Evolutionary conservation across 768 basidiomycete genomes (phyloP).

Genomic region (Cubamyces sp.): DNA sequence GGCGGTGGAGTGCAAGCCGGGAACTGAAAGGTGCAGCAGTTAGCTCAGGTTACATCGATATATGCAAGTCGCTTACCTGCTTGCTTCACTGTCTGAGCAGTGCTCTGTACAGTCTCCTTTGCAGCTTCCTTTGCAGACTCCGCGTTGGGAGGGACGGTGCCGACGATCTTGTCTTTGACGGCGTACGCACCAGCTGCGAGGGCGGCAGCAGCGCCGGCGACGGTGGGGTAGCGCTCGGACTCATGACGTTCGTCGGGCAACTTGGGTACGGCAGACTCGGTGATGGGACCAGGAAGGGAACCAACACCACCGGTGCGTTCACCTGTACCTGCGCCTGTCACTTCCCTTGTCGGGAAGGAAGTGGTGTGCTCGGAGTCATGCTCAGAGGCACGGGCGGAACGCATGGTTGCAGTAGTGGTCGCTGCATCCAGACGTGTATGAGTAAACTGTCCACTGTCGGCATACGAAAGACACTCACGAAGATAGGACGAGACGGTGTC

Average conservation of each 20-base stretch:
- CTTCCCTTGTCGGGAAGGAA: slow-evolving; percentile 20
- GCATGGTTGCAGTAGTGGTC: slow-evolving; percentile 14
- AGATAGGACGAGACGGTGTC: slow-evolving; percentile 31
- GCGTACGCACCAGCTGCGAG: slow-evolving; percentile 15
- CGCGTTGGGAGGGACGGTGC: slow-evolving; percentile 1
- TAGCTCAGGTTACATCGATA: too few relatives aligned
- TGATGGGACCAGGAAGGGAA: slow-evolving; percentile 49
- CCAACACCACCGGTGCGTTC: slow-evolving; percentile 47
- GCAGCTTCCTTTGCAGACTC: slow-evolving; percentile 2
- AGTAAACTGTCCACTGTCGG: background rate
- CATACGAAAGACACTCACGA: slow-evolving; percentile 20
- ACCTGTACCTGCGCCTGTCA: slow-evolving; percentile 20
- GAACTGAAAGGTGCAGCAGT: too few relatives aligned
- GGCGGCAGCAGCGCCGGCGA: slow-evolving; percentile 12
- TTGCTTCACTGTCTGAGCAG: slow-evolving; percentile 6
- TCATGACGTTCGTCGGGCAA: slow-evolving; percentile 50
- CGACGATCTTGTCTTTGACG: slow-evolving; percentile 15
- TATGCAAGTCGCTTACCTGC: too few relatives aligned
- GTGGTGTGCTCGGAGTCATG: slow-evolving; percentile 26
- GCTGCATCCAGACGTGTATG: background rate
- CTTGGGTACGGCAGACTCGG: slow-evolving; percentile 51
- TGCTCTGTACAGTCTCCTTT: background rate
- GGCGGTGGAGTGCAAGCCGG: slow-evolving; percentile 8
- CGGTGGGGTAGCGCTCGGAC: slow-evolving; percentile 15
- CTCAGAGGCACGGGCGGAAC: slow-evolving; percentile 25